Conservation (phyloP, 345 rosid genomes). For the Mangifera indica region DNA sequence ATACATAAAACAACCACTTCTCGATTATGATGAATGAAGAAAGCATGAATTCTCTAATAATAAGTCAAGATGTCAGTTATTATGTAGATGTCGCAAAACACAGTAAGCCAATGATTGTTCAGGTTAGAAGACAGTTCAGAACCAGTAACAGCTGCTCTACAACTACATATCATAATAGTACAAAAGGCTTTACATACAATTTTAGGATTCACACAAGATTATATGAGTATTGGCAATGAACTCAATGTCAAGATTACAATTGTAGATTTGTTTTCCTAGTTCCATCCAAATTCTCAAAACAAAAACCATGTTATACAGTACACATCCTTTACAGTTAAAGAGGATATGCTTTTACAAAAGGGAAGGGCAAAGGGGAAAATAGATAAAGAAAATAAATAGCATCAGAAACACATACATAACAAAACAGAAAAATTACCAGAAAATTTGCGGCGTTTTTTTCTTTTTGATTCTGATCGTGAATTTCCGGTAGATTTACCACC, state of each 20-base stretch:
- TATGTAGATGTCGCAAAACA: not conserved
- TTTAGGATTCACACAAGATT: not conserved
- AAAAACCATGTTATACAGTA: not conserved
- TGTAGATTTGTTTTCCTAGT: not conserved
- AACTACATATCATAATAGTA: not conserved
- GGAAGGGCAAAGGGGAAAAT: not conserved
- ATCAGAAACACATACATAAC: not conserved
- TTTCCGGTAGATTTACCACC: conserved; percentile 45
- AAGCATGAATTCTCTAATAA: too few relatives aligned
- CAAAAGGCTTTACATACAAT: not conserved
- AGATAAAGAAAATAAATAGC: not conserved
- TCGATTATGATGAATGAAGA: too few relatives aligned
- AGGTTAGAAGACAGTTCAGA: not conserved
- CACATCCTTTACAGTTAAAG: not conserved
- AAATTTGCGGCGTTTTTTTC: conserved; percentile 63
- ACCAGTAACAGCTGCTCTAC: not conserved
- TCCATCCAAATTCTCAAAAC: not conserved
- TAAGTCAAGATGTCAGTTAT: not conserved
- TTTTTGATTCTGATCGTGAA: conserved; percentile 48
- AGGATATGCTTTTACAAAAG: not conserved
- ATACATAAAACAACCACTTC: too few relatives aligned
- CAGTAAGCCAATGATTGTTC: not conserved
- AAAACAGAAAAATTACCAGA: conserved; percentile 35
- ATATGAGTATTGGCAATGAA: not conserved
- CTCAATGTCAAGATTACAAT: not conserved